These are phyloP conservation scores for Lathyrus sativus DNA, from an alignment of 306 rosid genomes.

Conservation along the genomic window DNA sequence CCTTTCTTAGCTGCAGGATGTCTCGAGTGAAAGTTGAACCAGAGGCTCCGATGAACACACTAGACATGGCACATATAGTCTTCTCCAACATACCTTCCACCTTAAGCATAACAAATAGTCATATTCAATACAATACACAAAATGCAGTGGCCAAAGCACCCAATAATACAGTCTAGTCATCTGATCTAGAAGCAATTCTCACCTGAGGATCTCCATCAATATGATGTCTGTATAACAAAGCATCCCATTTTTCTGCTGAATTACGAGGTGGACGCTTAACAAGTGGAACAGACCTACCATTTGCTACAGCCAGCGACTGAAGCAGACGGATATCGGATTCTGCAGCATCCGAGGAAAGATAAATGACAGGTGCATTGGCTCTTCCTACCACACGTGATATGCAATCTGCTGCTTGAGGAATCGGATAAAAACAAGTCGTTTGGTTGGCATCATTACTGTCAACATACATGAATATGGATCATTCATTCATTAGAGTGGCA, in stretches of 20 bases:
- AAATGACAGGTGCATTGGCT: slow-evolving; percentile 66
- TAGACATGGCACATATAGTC: slow-evolving; percentile 92
- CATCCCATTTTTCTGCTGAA: slow-evolving; percentile 98
- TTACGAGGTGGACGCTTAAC: slow-evolving; percentile 81
- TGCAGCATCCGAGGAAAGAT: slow-evolving; percentile 95
- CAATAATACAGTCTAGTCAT: too few species aligned
- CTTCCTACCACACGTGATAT: slow-evolving; percentile 62
- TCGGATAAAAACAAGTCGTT: slow-evolving; percentile 92
- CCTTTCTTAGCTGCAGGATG: slow-evolving; percentile 84
- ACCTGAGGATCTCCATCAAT: slow-evolving; percentile 84
- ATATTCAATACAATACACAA: too few species aligned
- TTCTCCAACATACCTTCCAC: slow-evolving; percentile 98
- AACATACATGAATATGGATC: slow-evolving; percentile 35
- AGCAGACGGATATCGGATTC: slow-evolving; percentile 83
- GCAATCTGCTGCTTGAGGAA: slow-evolving; percentile 98
- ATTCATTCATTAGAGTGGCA: too few species aligned
- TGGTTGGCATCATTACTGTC: slow-evolving; percentile 68
- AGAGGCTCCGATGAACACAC: slow-evolving; percentile 85
- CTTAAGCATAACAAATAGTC: slow-evolving; percentile 32
- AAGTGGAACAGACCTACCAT: slow-evolving; percentile 76
- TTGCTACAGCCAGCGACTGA: slow-evolving; percentile 71
- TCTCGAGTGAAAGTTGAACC: slow-evolving; percentile 97
- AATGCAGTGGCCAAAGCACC: too few species aligned
- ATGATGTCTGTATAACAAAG: slow-evolving; percentile 78
- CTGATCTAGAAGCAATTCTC: slow-evolving; percentile 20